Conservation (phyloP, 2,329 filamentous ascomycete genomes). For the Cordyceps fumosorosea region DNA sequence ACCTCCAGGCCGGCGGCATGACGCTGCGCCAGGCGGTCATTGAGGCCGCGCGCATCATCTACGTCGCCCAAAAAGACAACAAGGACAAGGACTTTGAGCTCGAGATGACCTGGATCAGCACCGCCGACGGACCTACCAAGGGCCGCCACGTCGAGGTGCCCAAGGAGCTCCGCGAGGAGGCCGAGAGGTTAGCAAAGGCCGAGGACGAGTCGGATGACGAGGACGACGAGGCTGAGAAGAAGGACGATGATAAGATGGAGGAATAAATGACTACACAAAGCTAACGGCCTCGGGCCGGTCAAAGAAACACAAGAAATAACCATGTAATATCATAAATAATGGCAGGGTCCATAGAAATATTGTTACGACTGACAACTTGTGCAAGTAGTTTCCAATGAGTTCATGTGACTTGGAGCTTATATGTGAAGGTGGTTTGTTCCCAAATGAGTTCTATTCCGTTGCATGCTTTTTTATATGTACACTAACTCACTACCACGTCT, state of each 20-base stretch:
- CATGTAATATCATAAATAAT: conserved; percentile 31
- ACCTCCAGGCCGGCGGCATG: conserved; percentile 71
- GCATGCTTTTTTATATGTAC: neutral
- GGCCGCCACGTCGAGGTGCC: conserved; percentile 91
- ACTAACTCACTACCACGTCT: too few species aligned
- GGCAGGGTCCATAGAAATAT: conserved; percentile 3
- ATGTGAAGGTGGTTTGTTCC: neutral
- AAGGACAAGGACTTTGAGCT: conserved; percentile 99
- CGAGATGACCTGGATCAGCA: conserved; percentile 98
- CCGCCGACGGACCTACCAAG: conserved; percentile 77
- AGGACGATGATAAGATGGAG: conserved; percentile 78
- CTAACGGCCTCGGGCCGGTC: neutral
- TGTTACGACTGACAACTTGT: conserved; percentile 23
- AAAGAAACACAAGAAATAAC: conserved; percentile 6
- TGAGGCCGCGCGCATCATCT: conserved; percentile 94
- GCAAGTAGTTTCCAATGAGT: conserved; percentile 15
- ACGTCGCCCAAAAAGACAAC: conserved; percentile 95
- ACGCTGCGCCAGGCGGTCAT: conserved; percentile 84
- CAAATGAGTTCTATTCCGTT: conserved; percentile 1
- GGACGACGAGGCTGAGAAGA: conserved; percentile 57
- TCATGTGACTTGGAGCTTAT: neutral
- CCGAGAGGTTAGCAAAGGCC: conserved; percentile 87
- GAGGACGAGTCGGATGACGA: conserved; percentile 82
- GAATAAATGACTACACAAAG: conserved; percentile 48
- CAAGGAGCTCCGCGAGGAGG: conserved; percentile 82